Base-by-base conservation (phyloP, 2,329 filamentous ascomycete genomes). In the Fusarium sp. region DNA sequence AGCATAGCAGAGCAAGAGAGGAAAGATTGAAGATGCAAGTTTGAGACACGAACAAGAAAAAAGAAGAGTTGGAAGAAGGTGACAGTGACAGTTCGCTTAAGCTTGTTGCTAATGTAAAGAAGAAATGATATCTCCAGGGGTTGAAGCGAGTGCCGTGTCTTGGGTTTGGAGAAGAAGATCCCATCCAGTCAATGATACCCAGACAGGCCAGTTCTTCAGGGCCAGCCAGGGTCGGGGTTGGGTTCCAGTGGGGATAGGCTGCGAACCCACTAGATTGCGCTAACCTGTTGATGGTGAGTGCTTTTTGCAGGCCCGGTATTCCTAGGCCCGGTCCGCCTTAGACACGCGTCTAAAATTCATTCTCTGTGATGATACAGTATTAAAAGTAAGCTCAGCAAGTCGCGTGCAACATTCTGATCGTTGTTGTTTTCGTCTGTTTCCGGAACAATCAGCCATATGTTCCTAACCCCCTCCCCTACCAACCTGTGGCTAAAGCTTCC, bases 111-210 rank as follows among this genome's bases (percentile, higher is more conserved):
- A 70, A 70, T 70, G 67, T 70, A 70, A 70, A 74, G 63, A 74
- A 73, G 67, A 74, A 68, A 74, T 61, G 67, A 72, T 69, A 58
- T 56, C 47, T 61, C 62, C 72, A 74, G 72, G 72, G 72, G 72
- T 74, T 69, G 55, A 68, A 50, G 60, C 52, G 57, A 73, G 61
- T 67, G 45, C 60, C 63, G 55, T 68, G 47, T 59, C 64, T 69
- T 56, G 42, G 36, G 56, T 52, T 63, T 74, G 72, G 72, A 74
- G 62, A 73, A 74, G 66, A 73, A 73, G 62, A 66, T 72, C 63
- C 70, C 54, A 30, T 68, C 59, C 51, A 55, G n/a, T 39, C 34
- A 45, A 48, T 52, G 36, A 41, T 48, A 45, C 58, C 45, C 59
- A 36, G 59, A 18, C 22, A 20, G 38, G 3, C 38, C 8, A 47